Base-by-base conservation (phyloP, 495 filamentous ascomycete species). In the Talaromyces wortmannii region DNA sequence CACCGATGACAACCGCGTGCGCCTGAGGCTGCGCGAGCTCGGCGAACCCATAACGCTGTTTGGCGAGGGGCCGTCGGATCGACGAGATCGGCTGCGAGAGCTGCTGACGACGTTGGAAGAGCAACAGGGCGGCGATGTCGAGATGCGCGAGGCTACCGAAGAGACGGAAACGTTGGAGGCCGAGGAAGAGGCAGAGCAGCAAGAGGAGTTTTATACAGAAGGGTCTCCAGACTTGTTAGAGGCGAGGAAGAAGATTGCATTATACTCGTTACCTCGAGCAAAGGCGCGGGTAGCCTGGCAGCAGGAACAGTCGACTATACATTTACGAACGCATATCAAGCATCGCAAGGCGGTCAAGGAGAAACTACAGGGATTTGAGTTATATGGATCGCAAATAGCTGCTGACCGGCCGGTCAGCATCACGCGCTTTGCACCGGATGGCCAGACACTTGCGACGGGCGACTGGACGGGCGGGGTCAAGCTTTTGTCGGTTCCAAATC, bases 121-220 rank as follows among this genome's bases (percentile, higher is more conserved):
- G 59, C 69, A 77, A 52, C 77, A 82, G 59, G 79, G 75, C 6
- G 52, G 45, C 31, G 91, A 96, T 64, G 71, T 80, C 42, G 74
- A 77, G 11, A 87, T 89, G 78, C 66, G 61, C 11, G 81, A 81
- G 53, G 72, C 64, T 5, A 52, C 63, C 15, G 40, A 47, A 10
- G 61, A 57, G 46, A 49, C 46, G 3, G 77, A 76, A 45, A 68
- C 61, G 2, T 74, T 64, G 7, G 74, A 67, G 30, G 80, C 76
- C n/a, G 81, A 79, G 31, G 79, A 78, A 52, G 77, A 82, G 56
- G 83, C 68, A 5, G 88, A 91, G 46, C 85, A 91, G 60, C 90
- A 96, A 59, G 94, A 97, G 65, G 94, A 98, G 59, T 97, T 97
- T 66, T 99, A 97, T 65, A 96, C 92, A 0, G 80, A 86, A 50